phyloP scores from a whole-genome alignment of 2,329 filamentous ascomycete species.

The Incumbomyces lentus region DNA sequence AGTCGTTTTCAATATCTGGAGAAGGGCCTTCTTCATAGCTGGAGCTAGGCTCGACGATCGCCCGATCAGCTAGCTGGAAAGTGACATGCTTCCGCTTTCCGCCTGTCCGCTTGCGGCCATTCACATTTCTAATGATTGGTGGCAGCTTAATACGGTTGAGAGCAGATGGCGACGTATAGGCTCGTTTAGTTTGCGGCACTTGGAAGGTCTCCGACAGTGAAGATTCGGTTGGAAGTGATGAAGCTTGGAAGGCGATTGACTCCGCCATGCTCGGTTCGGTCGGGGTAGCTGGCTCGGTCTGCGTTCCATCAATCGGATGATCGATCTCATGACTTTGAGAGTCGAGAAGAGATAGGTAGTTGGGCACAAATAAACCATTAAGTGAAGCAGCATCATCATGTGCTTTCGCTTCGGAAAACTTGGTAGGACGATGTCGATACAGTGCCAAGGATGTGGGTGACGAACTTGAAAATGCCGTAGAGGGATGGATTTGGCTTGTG shows the following conservation, averaged over 20 bases:
- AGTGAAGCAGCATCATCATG: constrained; percentile 13
- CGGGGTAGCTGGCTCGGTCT: constrained; percentile 6
- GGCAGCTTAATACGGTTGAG: constrained; percentile 16
- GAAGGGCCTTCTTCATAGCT: constrained; percentile 19
- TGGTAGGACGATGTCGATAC: constrained; percentile 1
- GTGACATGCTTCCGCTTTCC: constrained; percentile 20
- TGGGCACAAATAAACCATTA: constrained; percentile 17
- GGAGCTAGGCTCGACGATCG: constrained; percentile 20
- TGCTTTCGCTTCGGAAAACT: constrained; percentile 9
- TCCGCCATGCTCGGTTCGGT: not conserved
- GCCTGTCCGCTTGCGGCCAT: constrained; percentile 7
- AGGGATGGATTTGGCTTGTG: constrained; percentile 7
- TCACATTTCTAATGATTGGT: constrained; percentile 15
- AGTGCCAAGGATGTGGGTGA: not conserved
- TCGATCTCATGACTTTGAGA: not conserved
- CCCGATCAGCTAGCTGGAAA: constrained; percentile 20
- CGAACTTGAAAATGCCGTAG: not conserved
- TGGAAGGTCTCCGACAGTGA: not conserved
- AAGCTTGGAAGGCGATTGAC: not conserved
- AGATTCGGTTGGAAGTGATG: constrained; percentile 1
- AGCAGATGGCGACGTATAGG: constrained; percentile 3
- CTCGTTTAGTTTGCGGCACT: not conserved
- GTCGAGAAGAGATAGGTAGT: constrained; percentile 18
- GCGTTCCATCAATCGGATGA: not conserved
- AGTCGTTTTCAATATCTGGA: constrained; percentile 5